Conservation (phyloP, 371 early-diverging fungal genomes). For the Lichtheimia corymbifera region DNA sequence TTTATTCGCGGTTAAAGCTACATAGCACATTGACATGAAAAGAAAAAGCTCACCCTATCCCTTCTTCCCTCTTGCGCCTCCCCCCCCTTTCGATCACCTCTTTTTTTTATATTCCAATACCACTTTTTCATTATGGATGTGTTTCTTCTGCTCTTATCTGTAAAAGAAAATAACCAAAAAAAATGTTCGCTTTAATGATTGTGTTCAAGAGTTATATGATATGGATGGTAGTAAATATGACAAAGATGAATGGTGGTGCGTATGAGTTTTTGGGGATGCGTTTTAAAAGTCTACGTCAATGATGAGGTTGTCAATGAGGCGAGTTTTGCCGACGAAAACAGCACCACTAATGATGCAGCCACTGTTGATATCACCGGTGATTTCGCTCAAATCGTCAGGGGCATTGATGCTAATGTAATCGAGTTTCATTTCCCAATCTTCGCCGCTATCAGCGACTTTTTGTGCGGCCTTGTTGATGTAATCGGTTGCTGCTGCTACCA, state of each 20-base stretch:
- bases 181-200: neutral
- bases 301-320: slow-evolving; percentile 92
- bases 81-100: too few species aligned
- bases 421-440: slow-evolving; percentile 51
- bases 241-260: neutral
- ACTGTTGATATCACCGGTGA: slow-evolving; percentile 24
- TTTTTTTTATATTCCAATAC: too few species aligned
- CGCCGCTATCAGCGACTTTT: slow-evolving; percentile 23
- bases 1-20: slow-evolving; percentile 62
- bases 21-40: neutral
- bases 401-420: slow-evolving; percentile 89
- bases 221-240: neutral
- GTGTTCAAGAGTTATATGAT: too few species aligned
- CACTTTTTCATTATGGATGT: slow-evolving; percentile 2
- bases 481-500: slow-evolving; percentile 51
- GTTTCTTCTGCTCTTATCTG: slow-evolving; percentile 2
- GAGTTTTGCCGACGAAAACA: slow-evolving; percentile 83
- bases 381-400: slow-evolving; percentile 57
- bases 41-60: too few species aligned
- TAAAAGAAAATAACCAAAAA: neutral
- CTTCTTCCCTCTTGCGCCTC: neutral
- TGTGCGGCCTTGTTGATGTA: slow-evolving; percentile 41
- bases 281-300: slow-evolving; percentile 40
- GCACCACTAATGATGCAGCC: slow-evolving; percentile 89
- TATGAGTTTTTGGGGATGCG: neutral